phyloP scores from a whole-genome alignment of 345 rosid genomes.

The Rhodamnia argentea region DNA sequence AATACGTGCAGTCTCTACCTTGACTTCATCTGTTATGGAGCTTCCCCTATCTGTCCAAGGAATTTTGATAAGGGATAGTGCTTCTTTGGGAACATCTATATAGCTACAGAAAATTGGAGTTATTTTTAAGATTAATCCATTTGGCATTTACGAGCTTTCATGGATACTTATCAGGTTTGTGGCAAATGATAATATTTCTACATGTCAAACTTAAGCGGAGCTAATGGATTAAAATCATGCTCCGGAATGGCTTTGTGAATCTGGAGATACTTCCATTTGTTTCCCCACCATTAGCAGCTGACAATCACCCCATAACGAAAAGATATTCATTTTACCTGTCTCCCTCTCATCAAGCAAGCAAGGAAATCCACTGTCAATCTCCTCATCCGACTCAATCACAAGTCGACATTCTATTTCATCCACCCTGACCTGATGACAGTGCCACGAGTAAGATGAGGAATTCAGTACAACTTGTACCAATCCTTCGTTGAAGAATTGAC shows the following conservation, averaged over 20 bases:
- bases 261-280: not conserved
- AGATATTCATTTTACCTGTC: constrained; percentile 27
- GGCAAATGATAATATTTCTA: not conserved
- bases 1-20: constrained; percentile 52
- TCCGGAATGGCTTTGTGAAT: not conserved
- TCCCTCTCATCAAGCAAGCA: constrained; percentile 53
- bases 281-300: not conserved
- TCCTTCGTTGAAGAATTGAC: not conserved
- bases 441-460: not conserved
- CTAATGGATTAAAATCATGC: not conserved
- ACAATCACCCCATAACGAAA: not conserved
- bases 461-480: not conserved
- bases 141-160: not conserved
- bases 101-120: not conserved
- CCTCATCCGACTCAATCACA: constrained; percentile 70
- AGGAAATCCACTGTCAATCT: constrained; percentile 57
- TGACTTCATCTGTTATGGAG: constrained; percentile 17
- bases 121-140: not conserved
- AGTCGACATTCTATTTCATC: constrained; percentile 38
- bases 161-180: not conserved
- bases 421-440: constrained; percentile 1
- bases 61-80: not conserved
- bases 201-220: not conserved
- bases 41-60: not conserved
- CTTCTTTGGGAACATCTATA: not conserved